These are phyloP conservation scores for Starmerella tilneyi DNA, from an alignment of 805 yeast species.

Conservation along the genomic window DNA sequence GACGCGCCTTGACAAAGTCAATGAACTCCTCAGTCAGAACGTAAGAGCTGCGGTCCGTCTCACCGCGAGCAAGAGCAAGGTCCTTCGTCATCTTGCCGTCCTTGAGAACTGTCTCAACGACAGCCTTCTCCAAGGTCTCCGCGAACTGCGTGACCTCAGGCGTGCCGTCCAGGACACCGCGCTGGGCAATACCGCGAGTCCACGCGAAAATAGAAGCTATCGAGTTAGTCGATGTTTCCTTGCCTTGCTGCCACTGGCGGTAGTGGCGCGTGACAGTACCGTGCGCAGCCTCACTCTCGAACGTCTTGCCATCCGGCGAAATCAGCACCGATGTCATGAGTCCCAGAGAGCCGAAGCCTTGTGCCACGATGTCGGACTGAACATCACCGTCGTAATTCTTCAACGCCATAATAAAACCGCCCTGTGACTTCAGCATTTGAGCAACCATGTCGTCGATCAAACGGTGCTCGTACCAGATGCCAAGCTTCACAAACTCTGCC, in stretches of 20 bases:
- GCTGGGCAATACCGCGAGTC: conserved; percentile 86
- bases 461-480: conserved; percentile 96
- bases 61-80: conserved; percentile 80
- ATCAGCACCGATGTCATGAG: conserved; percentile 94
- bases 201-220: conserved; percentile 96
- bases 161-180: conserved; percentile 80
- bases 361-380: conserved; percentile 92
- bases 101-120: conserved; percentile 68
- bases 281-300: conserved; percentile 97
- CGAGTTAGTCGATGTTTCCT: conserved; percentile 93
- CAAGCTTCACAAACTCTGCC: conserved; percentile 56
- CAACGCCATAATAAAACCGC: conserved; percentile 91
- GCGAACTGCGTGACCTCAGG: conserved; percentile 80
- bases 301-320: conserved; percentile 93
- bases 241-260: conserved; percentile 92
- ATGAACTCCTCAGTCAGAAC: conserved; percentile 90
- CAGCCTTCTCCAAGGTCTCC: conserved; percentile 66
- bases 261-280: conserved; percentile 97
- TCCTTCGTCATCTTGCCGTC: conserved; percentile 95
- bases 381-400: conserved; percentile 98
- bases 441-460: conserved; percentile 98
- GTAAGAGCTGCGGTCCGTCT: conserved; percentile 67
- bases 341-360: conserved; percentile 94
- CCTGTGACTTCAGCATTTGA: conserved; percentile 91
- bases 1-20: conserved; percentile 64